These are phyloP conservation scores for Pichia cactophila DNA, from an alignment of 1,139 yeast genomes.

Conservation along the genomic window DNA sequence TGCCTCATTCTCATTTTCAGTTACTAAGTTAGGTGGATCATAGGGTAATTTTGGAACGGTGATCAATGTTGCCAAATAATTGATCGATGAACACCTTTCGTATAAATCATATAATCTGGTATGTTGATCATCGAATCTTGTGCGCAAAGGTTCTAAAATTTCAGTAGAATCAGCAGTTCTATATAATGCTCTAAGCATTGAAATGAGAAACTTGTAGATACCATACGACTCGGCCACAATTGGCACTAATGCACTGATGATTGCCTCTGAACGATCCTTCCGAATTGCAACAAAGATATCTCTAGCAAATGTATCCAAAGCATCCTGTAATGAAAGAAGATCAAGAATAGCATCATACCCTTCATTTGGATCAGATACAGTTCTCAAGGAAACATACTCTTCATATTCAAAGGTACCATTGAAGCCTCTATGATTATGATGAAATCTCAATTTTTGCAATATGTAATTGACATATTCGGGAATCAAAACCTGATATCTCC, in stretches of 20 bases:
- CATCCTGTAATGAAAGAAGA: conserved; percentile 79
- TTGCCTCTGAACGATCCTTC: conserved; percentile 55
- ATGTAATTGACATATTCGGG: conserved; percentile 68
- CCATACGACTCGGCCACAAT: conserved; percentile 92
- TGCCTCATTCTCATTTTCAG: conserved; percentile 35
- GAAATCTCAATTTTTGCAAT: conserved; percentile 71
- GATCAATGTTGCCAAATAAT: conserved; percentile 74
- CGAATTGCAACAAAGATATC: conserved; percentile 56
- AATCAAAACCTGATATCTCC: conserved; percentile 66
- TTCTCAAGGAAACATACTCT: conserved; percentile 81
- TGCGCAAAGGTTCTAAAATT: conserved; percentile 66
- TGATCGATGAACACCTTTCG: conserved; percentile 82
- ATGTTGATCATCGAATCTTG: conserved; percentile 75
- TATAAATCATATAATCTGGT: conserved; percentile 74
- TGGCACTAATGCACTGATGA: conserved; percentile 83
- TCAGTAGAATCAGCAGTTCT: conserved; percentile 59
- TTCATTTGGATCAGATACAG: conserved; percentile 90
- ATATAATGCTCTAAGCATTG: conserved; percentile 87
- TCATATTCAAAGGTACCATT: conserved; percentile 95
- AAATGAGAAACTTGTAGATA: conserved; percentile 78
- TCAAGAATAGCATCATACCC: conserved; percentile 88
- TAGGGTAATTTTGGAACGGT: conserved; percentile 76
- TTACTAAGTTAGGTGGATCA: conserved; percentile 60
- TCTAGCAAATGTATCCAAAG: conserved; percentile 72
- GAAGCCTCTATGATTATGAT: conserved; percentile 78